phyloP scores from a whole-genome alignment of 2,329 filamentous ascomycete species.

The Xylaria multiplex region DNA sequence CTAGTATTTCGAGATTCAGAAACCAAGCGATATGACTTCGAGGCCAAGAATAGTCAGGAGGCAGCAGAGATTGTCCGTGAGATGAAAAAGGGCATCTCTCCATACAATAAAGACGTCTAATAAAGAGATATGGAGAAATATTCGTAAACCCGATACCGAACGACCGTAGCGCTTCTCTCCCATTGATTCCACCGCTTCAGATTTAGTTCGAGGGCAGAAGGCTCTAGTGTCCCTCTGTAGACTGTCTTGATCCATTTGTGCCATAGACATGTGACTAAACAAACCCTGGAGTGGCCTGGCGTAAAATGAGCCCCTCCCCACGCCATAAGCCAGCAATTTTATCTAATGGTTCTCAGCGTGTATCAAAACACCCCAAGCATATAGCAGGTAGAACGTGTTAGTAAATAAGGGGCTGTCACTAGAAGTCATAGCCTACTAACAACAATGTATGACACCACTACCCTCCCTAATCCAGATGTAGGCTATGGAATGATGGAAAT shows the following conservation, averaged over 20 bases:
- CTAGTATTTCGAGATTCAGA: conserved; percentile 80
- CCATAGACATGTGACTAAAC: background rate
- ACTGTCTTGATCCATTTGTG: background rate
- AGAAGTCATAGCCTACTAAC: background rate
- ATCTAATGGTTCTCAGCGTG: background rate
- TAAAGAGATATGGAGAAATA: background rate
- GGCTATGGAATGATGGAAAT: background rate
- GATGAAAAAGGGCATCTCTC: conserved; percentile 78
- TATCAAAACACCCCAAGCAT: background rate
- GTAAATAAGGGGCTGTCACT: background rate
- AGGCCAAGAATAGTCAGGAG: conserved; percentile 76
- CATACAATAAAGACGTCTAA: conserved; percentile 57
- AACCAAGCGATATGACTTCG: conserved; percentile 85
- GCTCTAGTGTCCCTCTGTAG: background rate
- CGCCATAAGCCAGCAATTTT: no score
- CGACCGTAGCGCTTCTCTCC: background rate
- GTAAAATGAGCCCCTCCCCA: background rate
- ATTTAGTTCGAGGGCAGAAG: background rate
- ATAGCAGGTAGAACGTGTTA: background rate
- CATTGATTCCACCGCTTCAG: background rate
- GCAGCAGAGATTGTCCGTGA: conserved; percentile 82
- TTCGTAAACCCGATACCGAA: background rate
- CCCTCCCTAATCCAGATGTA: background rate
- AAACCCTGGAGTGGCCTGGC: background rate
- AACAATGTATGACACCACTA: background rate